These are phyloP conservation scores for Gracilaria vermiculophylla DNA, from an alignment of 23 red algal species.

Conservation along the genomic window DNA sequence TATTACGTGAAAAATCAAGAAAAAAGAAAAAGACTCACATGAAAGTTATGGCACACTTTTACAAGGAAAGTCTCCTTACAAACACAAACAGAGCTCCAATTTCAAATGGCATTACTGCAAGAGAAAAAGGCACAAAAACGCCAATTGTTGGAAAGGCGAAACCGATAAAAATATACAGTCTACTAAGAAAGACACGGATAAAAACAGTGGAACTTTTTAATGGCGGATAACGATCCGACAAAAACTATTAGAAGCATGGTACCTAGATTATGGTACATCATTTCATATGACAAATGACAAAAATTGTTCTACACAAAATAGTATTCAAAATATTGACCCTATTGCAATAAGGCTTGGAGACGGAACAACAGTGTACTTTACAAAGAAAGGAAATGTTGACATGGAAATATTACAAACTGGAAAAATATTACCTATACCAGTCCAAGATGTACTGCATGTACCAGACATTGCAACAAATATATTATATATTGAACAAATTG, in stretches of 20 bases:
- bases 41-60: background rate
- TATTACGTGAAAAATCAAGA: background rate
- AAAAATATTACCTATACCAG: background rate
- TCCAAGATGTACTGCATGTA: background rate
- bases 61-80: background rate
- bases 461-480: background rate
- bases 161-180: background rate
- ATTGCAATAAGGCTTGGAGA: background rate
- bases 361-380: background rate
- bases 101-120: background rate
- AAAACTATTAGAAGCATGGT: background rate
- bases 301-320: background rate
- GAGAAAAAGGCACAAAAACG: background rate
- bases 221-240: background rate
- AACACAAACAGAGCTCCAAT: background rate
- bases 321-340: background rate
- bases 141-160: background rate
- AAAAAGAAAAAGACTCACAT: background rate
- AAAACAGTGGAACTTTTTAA: background rate
- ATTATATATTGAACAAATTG: background rate
- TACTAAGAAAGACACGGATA: background rate
- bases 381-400: background rate
- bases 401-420: background rate
- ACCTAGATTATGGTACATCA: constrained; percentile 10
- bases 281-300: constrained; percentile 10